These are phyloP conservation scores for Scleroderma bovista DNA, from an alignment of 768 basidiomycete species.

Conservation along the genomic window DNA sequence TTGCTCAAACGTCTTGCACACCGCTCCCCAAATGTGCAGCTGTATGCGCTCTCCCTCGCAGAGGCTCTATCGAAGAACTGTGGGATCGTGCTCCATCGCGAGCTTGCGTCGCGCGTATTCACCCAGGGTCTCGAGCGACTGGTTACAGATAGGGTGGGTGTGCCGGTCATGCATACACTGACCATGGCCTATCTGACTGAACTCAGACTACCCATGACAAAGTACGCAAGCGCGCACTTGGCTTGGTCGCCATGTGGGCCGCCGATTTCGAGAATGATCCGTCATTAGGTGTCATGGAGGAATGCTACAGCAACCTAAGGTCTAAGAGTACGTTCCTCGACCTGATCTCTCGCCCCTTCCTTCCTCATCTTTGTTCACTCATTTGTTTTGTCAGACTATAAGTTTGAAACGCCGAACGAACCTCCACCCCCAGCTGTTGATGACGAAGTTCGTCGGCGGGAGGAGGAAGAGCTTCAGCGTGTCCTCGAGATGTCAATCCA, in stretches of 20 bases:
- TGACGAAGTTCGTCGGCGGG: conserved; percentile 74
- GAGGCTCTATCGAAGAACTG: conserved; percentile 94
- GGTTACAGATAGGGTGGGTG: conserved; percentile 75
- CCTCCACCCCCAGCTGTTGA: conserved; percentile 65
- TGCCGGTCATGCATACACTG: neutral
- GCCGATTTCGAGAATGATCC: conserved; percentile 77
- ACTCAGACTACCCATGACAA: conserved; percentile 83
- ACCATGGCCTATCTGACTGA: conserved; percentile 1
- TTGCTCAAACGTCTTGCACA: conserved; percentile 88
- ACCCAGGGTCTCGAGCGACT: conserved; percentile 85
- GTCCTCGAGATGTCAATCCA: conserved; percentile 91
- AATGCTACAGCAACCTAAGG: conserved; percentile 77
- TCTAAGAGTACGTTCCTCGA: conserved; percentile 58
- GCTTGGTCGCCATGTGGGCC: conserved; percentile 77
- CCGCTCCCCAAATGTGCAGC: conserved; percentile 93
- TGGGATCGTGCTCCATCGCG: conserved; percentile 70
- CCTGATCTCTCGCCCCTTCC: neutral
- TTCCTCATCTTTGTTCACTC: neutral
- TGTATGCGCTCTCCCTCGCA: conserved; percentile 82
- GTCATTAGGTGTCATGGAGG: conserved; percentile 84
- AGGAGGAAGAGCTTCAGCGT: conserved; percentile 93
- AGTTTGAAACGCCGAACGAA: conserved; percentile 59
- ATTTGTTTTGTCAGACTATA: conserved; percentile 49
- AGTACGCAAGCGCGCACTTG: conserved; percentile 72
- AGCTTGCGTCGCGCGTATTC: conserved; percentile 87